A percentile compares a stretch with the other conserved stretches of the same genome.
phyloP scores from a whole-genome alignment of 371 early-diverging fungal species.

The Rhizopus arrhizus region DNA sequence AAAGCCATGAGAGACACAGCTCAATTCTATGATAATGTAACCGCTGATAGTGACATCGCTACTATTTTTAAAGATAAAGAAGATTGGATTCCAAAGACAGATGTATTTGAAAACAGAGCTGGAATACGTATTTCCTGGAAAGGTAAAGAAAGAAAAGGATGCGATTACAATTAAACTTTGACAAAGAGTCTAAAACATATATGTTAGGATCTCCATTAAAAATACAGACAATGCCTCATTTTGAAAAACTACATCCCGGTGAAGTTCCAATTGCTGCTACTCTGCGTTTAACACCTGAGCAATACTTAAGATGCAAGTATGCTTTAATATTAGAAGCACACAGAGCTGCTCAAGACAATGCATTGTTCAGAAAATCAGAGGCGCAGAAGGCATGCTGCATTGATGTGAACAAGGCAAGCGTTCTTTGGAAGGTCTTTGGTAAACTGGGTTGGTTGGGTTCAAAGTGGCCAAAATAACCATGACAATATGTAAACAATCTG shows the following conservation, averaged over 20 bases:
- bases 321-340: slow-evolving; percentile 43
- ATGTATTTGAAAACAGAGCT: slow-evolving; percentile 28
- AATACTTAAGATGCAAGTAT: slow-evolving; percentile 62
- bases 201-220: slow-evolving; percentile 51
- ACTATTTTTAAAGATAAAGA: slow-evolving; percentile 15
- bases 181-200: background rate
- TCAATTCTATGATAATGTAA: slow-evolving; percentile 22
- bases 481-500: no score
- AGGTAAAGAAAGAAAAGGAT: slow-evolving; percentile 21
- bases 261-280: slow-evolving; percentile 69
- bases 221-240: slow-evolving; percentile 50
- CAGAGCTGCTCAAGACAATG: slow-evolving; percentile 22
- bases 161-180: background rate
- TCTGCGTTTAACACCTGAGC: slow-evolving; percentile 70
- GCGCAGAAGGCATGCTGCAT: slow-evolving; percentile 54
- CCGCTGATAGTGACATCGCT: slow-evolving; percentile 20
- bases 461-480: slow-evolving; percentile 30
- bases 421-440: slow-evolving; percentile 44
- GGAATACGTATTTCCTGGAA: slow-evolving; percentile 33
- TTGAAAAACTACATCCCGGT: slow-evolving; percentile 56
- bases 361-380: slow-evolving; percentile 50
- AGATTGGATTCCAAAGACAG: slow-evolving; percentile 34
- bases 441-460: slow-evolving; percentile 46
- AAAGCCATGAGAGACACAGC: slow-evolving; percentile 30
- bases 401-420: slow-evolving; percentile 51